Evolutionary conservation across 495 filamentous ascomycete species (phyloP).

Genomic region (Pyronema omphalodes): DNA sequence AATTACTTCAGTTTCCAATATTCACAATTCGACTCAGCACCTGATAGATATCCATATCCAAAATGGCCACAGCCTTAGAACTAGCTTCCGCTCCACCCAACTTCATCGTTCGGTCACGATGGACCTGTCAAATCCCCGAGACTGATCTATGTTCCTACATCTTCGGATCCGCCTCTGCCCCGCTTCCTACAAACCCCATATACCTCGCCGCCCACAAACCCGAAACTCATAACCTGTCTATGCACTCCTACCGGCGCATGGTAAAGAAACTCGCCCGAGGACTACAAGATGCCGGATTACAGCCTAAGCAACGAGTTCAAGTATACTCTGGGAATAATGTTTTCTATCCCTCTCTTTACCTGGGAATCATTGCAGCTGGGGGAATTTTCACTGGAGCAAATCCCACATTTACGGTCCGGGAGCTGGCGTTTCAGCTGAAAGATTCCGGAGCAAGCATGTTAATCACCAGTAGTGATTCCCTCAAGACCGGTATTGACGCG

Average conservation of each 20-base stretch:
- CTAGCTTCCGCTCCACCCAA: neutral
- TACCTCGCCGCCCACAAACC: slow-evolving; percentile 41
- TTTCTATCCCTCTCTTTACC: slow-evolving; percentile 52
- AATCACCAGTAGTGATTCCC: slow-evolving; percentile 35
- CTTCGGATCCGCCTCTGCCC: slow-evolving; percentile 12
- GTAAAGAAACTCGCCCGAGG: slow-evolving; percentile 55
- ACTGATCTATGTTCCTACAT: slow-evolving; percentile 14
- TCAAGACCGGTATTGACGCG: slow-evolving; percentile 47
- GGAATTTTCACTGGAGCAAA: slow-evolving; percentile 68
- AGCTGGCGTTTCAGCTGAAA: slow-evolving; percentile 55
- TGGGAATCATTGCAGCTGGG: slow-evolving; percentile 59
- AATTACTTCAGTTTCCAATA: too few relatives aligned
- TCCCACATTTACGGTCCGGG: slow-evolving; percentile 49
- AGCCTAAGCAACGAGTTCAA: slow-evolving; percentile 52
- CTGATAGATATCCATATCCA: too few relatives aligned
- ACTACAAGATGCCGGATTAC: slow-evolving; percentile 43
- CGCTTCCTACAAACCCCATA: slow-evolving; percentile 18
- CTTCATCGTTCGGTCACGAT: slow-evolving; percentile 10
- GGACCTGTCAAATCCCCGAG: slow-evolving; percentile 13
- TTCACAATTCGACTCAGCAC: too few relatives aligned
- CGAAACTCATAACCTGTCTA: slow-evolving; percentile 37
- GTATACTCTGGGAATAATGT: slow-evolving; percentile 54
- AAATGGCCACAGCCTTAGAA: neutral
- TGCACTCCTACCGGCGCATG: slow-evolving; percentile 45
- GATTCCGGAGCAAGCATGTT: slow-evolving; percentile 50